Base-by-base conservation (phyloP, 1,139 yeast species). In the Geotrichum carabidarum region DNA sequence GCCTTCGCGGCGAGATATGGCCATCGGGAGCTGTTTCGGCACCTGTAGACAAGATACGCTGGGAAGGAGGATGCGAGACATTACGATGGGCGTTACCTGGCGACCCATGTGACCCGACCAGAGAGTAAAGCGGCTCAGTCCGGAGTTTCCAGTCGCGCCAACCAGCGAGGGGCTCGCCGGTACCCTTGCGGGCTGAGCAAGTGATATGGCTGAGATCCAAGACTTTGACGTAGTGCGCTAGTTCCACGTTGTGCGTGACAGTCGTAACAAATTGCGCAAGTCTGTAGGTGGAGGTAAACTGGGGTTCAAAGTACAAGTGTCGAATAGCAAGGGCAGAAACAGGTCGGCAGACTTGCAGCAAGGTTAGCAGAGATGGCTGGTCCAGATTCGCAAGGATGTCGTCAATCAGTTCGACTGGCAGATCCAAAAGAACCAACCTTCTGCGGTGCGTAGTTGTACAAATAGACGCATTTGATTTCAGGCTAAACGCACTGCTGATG, bases 121-220 rank as follows among this genome's bases (percentile, higher is more conserved):
- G 2, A 37, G 18, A n/a, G 17, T 37, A 86, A 32, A 86, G 67
- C 1, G 91, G 87, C 67, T 85, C 89, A 48, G 78, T 79, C 58
- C 85, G 77, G 62, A 78, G 83, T 63, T 86, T 84, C 95, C 95
- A 86, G 68, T 88, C 96, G 65, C 95, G 77, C 96, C 96, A 88
- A 12, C 93, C 86, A 0, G 95, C 68, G 43, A 62, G 52, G 12
- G 67, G 69, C 12, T 58, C 62, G 31, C 63, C 65, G 7, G 67
- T 71, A 37, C 84, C 85, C 11, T 66, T 81, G 64, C 74, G 68
- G 8, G 44, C 17, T 9, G 44, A 43, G 4, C 32, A 37, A 7
- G 52, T 46, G 68, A 77, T 59, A 7, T 71, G 68, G 0, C 90
- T 82, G 34, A 88, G 68, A 63, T 87, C 87, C 44, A 88, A 66